Evolutionary conservation across 208 protist genomes (phyloP), one percentile per base, ranked within the genome.

Genomic region (Trichomonas gallinae): DNA sequence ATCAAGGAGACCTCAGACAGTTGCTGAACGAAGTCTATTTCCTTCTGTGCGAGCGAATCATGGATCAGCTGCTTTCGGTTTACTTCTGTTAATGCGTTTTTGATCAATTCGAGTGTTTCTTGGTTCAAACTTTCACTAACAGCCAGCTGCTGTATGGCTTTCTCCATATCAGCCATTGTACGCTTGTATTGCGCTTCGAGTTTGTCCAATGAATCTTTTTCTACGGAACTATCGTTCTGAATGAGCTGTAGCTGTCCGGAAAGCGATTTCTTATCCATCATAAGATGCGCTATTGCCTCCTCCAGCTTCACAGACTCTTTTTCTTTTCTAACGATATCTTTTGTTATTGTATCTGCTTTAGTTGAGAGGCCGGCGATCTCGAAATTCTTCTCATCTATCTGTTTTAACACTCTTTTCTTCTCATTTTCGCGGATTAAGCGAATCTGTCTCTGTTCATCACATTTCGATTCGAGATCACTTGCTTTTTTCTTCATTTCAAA

Each of bases 311-410:
- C 10, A 31, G 15, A n/a, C 46, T 93, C 87, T 93, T 93, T 93
- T 93, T 93, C 87, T 93, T 93, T 93, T 38, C 44, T 93, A 34
- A 31, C 44, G 9, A 93, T 93, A 58, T 93, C 87, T 93, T 93
- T 93, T 93, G 15, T 44, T 23, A 93, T 48, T 48, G 40, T 51
- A 38, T 93, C 87, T 48, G 45, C 15, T 93, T 93, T 93, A 2
- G 4, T 26, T 26, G 17, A 13, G 17, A 93, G 26, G 26, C 26
- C n/a, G 13, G 87, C 2, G 36, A 93, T 93, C 31, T 93, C 87
- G 15, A 34, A 48, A 36, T 93, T 51, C 44, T 93, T 42, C 31
- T 93, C 87, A 51, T 40, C 44, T 36, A 93, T 38, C n/a, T 48
- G 87, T 93, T 93, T 93, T 15, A 93, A 8, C 36, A 93, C 34